Evolutionary conservation across 140 eudicot species (phyloP), one percentile per base, ranked within the genome.

Genomic region (Erigeron philadelphicus): DNA sequence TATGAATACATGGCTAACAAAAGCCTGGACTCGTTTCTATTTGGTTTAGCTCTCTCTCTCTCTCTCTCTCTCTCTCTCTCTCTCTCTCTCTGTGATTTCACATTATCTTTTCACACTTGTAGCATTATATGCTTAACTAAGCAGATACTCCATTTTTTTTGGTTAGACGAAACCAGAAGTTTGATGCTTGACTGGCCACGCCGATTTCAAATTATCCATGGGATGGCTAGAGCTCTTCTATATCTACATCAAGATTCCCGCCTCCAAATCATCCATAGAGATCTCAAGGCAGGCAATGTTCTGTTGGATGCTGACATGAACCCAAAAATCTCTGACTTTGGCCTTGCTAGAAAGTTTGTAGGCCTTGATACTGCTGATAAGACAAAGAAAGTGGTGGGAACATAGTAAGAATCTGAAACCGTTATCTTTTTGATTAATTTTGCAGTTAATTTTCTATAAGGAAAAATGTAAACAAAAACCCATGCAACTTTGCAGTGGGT

Each of bases 241-340:
- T 79, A 79, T 50, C 63, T 79, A 13, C 83, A 79, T 68, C 79
- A 79, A 79, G 83, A 73, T 41, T 73, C 83, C 31, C 23, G 49
- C 18, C 63, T 71, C 0, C 72, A 50, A 48, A 73, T 79, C 19
- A 73, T 78, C 49, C 82, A 72, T 8, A 64, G 72, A 46, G 78
- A 73, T 43, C 58, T 73, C 19, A 73, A 73, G 16, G 66, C 78
- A 9, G 72, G 82, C n/a, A 78, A 78, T 11, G 63, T 71, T 15
- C 6, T 77, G 59, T 7, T 77, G 6, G 77, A 77, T 45, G 44
- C 4, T 7, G 72, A 70, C 63, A 62, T 77, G 76, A 77, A 71
- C n/a, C n/a, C n/a, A n/a, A n/a, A n/a, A n/a, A n/a, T n/a, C n/a
- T n/a, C n/a, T n/a, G n/a, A n/a, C n/a, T n/a, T n/a, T n/a, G n/a